Base-by-base conservation (phyloP, 306 rosid genomes). In the Acacia crassicarpa region DNA sequence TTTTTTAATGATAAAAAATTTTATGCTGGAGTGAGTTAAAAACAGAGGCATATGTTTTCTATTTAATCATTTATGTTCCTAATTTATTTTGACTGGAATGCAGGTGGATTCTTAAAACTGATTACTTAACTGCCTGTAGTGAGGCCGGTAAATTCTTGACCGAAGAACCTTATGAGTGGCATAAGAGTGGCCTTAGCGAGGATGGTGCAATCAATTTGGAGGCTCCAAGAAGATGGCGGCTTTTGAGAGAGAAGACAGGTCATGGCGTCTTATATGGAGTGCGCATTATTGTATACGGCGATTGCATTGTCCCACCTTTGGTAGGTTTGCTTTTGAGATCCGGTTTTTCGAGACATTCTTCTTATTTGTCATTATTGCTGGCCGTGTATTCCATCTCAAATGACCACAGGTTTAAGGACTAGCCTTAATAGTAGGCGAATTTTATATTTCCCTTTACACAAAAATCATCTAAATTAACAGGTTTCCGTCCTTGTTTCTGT, bases 181-280 rank as follows among this genome's bases (percentile, higher is more conserved):
- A 93, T 91, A 76, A 82, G 71, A 90, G 82, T 30, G 94, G 96
- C 83, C 93, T 93, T 59, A 92, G 84, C 53, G 97, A 91, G 83
- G 98, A 95, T 83, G 96, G 98, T 54, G 89, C 97, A 23, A 90
- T 93, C 74, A 91, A 89, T 86, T 81, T 95, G 88, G 98, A 93
- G 87, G 99, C 99, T 80, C 99, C 99, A 8, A 91, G 99, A 84
- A 95, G 89, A 83, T 95, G 98, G 97, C 96, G 97, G 83, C 87
- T 86, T 66, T 80, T 95, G 86, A 90, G 85, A 85, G 91, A 89
- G 90, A 90, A 86, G 85, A 93, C 98, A 2, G 97, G 94, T 76
- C 98, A 92, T 15, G 98, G 98, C 53, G 98, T 93, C 59, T 89
- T 95, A 38, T 82, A 89, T 74, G 98, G 98, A 67, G 85, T 92